Evolutionary conservation across 2,329 filamentous ascomycete genomes (phyloP), one percentile per base, ranked within the genome.

Genomic region (Hirsutella thompsonii): DNA sequence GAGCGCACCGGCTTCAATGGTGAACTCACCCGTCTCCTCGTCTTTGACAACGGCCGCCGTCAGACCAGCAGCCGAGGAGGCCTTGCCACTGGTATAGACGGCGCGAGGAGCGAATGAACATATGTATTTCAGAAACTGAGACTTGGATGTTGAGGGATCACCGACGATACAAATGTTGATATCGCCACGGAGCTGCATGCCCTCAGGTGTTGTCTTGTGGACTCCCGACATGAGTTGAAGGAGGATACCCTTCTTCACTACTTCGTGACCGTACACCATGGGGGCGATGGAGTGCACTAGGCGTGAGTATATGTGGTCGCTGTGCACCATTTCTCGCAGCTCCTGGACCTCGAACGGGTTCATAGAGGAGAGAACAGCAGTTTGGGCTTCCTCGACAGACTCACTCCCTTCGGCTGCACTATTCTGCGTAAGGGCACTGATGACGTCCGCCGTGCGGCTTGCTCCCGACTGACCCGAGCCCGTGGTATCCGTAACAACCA

Each of bases 81-180:
- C 92, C 61, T 98, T 98, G 44, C 92, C 92, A 43, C 88, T 95
- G 20, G 92, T 98, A 62, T 98, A 98, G 36, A 98, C 89, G 14
- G 92, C 88, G 33, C 92, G 83, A 20, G 92, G 92, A n/a, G 94
- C 79, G 57, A 98, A 89, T 20, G 86, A 92, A 69, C 89, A 94
- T 48, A 98, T 83, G 56, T 98, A 98, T 67, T 96, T 96, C 52
- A 98, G 68, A 61, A 98, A 98, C 54, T 98, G 92, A 26, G 89
- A 95, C 61, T 98, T 98, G 49, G 87, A 94, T 2, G 92, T 98
- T 10, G 86, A 94, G 1, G 92, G 92, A 57, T 98, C 92, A 45
- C 92, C 92, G 44, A 98, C 92, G 51, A 98, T 86, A 62, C 92
- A 98, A 47, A 98, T 94, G 65, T 98, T 98, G 69, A 98, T 89